These are phyloP conservation scores for Heimioporus sp. DNA, from an alignment of 768 basidiomycete species.

Conservation along the genomic window DNA sequence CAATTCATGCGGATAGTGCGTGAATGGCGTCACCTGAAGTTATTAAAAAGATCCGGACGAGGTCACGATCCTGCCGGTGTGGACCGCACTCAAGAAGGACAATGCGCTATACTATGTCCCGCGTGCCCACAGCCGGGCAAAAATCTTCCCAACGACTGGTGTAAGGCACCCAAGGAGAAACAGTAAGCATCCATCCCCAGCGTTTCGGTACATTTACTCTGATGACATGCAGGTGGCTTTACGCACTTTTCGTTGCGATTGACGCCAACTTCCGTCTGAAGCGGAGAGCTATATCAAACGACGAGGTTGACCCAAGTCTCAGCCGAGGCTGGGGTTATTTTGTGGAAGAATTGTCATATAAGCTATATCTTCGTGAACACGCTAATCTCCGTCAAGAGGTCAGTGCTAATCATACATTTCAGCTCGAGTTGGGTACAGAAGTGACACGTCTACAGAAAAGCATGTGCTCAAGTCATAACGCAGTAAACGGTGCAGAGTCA, in stretches of 20 bases:
- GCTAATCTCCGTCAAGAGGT: no score
- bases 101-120: background rate
- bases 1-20: background rate
- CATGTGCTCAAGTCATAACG: no score
- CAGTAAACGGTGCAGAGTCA: no score
- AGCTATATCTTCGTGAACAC: no score
- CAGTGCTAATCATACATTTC: no score
- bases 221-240: slow-evolving; percentile 15
- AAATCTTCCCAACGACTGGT: background rate
- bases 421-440: no score
- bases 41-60: background rate
- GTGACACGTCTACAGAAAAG: no score
- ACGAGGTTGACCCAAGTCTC: slow-evolving; percentile 18
- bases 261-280: slow-evolving; percentile 32
- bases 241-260: slow-evolving; percentile 21
- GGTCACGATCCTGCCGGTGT: background rate
- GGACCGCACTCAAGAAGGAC: background rate
- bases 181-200: background rate
- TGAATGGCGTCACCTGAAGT: slow-evolving; percentile 2
- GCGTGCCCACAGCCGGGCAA: background rate
- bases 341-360: no score
- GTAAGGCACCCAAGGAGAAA: background rate
- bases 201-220: no score
- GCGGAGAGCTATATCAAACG: slow-evolving; percentile 8
- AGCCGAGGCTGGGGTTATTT: slow-evolving; percentile 9